Evolutionary conservation across 495 filamentous ascomycete genomes (phyloP), one percentile per base, ranked within the genome.

Genomic region (Trichoderma erinaceum): DNA sequence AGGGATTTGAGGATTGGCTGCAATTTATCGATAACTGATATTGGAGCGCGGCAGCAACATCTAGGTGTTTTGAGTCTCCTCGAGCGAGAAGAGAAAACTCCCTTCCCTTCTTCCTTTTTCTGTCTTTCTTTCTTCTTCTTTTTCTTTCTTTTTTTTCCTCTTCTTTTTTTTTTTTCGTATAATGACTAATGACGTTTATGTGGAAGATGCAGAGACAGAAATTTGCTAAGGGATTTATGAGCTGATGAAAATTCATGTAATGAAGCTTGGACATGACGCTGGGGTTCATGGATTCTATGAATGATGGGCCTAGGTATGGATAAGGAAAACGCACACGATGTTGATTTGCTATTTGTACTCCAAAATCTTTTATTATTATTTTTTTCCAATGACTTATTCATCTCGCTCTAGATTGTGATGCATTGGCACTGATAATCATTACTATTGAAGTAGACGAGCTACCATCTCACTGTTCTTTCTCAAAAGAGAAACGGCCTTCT

Each of bases 51-150:
- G 35, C 35, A 38, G 35, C 4, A 38, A 38, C 5, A 38, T 38
- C 35, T 38, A 38, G 0, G 44, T 48, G 44, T 48, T 48, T 48
- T 38, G 35, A 38, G 35, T 38, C 7, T 38, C 35, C 7, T 7
- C 8, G 7, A 38, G 3, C 7, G 8, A 38, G 8, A 38, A 38
- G 8, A 38, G 35, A 38, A 38, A 38, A 38, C 3, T 0, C 41
- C 25, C 41, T 64, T 25, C 21, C 27, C n/a, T n/a, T 18, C 6
- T 64, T 64, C 25, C 41, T 41, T 64, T 64, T 64, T 64, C 41
- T 41, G 0, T 29, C 5, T 27, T 0, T 65, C 25, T 64, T 64
- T 25, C n/a, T n/a, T 18, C 6, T 64, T 64, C 41, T 41, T 64
- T 64, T 64, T 64, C 41, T 41, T 2, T 29, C 5, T 27, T 58